A percentile compares a stretch with the other conserved stretches of the same genome.
Conservation (phyloP, 148 eudicot genomes). For the Hydrangea macrophylla region DNA sequence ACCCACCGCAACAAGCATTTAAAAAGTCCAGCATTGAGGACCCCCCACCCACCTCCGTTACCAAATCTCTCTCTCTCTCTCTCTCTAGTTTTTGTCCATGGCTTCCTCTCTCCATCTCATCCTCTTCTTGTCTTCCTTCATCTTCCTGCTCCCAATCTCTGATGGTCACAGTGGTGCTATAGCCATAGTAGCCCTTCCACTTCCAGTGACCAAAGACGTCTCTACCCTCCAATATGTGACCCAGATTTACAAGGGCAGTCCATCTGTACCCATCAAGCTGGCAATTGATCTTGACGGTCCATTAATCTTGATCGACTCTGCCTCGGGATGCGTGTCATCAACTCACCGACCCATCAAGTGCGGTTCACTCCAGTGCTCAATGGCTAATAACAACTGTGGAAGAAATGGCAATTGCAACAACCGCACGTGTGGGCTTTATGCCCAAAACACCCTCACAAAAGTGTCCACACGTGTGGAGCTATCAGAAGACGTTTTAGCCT, state of each 20-base stretch:
- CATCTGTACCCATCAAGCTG: slow-evolving; percentile 19
- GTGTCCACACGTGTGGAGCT: slow-evolving; percentile 29
- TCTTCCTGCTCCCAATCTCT: slow-evolving; percentile 7
- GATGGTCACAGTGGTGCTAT: slow-evolving; percentile 16
- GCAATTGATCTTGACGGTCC: slow-evolving; percentile 54
- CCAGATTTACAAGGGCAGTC: slow-evolving; percentile 19
- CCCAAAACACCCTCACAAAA: slow-evolving; percentile 33
- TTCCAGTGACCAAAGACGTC: slow-evolving; percentile 38
- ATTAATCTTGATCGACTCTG: slow-evolving; percentile 25
- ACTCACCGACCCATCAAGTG: slow-evolving; percentile 23
- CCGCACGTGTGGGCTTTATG: slow-evolving; percentile 14
- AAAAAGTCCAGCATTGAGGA: too few relatives aligned
- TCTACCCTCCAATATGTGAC: slow-evolving; percentile 39
- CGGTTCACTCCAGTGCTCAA: slow-evolving; percentile 51
- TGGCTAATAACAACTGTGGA: slow-evolving; percentile 17
- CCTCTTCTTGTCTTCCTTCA: slow-evolving; percentile 7
- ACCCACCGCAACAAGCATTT: neutral
- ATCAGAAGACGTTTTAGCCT: slow-evolving; percentile 26
- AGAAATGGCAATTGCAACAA: slow-evolving; percentile 1
- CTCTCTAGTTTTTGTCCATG: slow-evolving; percentile 21
- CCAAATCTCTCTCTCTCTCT: slow-evolving; percentile 5
- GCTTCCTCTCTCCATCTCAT: slow-evolving; percentile 19
- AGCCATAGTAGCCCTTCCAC: slow-evolving; percentile 22
- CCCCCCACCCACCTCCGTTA: neutral
- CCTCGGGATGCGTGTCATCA: neutral